Evolutionary conservation across 345 rosid genomes (phyloP).

Genomic region (Hirschfeldia incana): DNA sequence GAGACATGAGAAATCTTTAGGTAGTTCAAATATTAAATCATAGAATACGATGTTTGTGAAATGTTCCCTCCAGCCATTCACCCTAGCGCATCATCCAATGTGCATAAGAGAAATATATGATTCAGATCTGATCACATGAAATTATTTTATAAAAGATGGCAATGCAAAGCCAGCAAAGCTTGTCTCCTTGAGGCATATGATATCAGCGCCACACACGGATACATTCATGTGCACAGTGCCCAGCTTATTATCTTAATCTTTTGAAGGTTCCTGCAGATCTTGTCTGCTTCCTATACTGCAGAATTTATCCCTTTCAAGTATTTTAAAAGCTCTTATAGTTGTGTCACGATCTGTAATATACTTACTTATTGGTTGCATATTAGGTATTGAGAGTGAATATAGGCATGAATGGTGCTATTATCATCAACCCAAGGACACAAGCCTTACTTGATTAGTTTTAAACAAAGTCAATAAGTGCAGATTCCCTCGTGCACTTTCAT

Average conservation of each 20-base stretch:
- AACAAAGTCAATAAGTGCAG: not conserved
- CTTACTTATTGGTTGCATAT: not conserved
- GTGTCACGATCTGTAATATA: not conserved
- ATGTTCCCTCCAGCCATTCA: constrained; percentile 25
- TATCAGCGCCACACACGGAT: not conserved
- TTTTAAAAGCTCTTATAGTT: not conserved
- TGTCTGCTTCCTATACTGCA: constrained; percentile 26
- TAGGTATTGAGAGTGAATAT: constrained; percentile 1
- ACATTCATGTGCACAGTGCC: not conserved
- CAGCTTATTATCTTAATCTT: constrained; percentile 3
- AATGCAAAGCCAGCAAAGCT: not conserved
- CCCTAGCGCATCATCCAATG: not conserved
- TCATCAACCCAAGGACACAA: not conserved
- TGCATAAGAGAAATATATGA: not conserved
- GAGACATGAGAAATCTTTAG: not conserved
- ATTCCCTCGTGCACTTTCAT: not conserved
- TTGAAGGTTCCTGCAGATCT: not conserved
- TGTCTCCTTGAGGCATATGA: not conserved
- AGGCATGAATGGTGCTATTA: not conserved
- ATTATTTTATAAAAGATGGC: not conserved
- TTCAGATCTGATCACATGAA: not conserved
- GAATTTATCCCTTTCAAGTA: not conserved
- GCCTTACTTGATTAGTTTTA: constrained; percentile 1
- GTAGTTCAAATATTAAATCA: constrained; percentile 6
- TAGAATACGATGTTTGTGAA: constrained; percentile 17